A percentile compares a stretch with the other conserved stretches of the same genome.
Evolutionary conservation across 345 rosid species (phyloP).

Genomic region (Stellera chamaejasme): DNA sequence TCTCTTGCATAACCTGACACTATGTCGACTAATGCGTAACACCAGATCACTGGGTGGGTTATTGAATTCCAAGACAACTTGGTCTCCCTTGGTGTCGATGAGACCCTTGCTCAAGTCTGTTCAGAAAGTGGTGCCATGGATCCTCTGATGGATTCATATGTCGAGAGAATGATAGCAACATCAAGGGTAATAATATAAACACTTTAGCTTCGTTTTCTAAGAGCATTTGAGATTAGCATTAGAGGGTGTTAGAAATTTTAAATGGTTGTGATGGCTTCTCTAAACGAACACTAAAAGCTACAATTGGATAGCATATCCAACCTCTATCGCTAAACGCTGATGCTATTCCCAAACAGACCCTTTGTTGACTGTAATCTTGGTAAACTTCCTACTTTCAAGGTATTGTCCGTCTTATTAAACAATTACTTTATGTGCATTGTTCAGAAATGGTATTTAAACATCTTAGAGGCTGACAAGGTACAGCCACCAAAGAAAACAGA

Average conservation of each 20-base stretch:
- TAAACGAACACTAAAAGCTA: no score
- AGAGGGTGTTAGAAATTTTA: no score
- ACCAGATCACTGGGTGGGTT: slow-evolving; percentile 46
- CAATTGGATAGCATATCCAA: no score
- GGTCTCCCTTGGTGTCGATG: slow-evolving; percentile 67
- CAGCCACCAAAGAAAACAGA: slow-evolving; percentile 66
- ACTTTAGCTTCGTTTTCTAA: neutral
- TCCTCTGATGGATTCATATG: slow-evolving; percentile 55
- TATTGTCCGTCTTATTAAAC: no score
- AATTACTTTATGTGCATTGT: no score
- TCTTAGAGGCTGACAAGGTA: slow-evolving; percentile 59
- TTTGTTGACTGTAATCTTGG: no score
- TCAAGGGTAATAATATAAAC: slow-evolving; percentile 10
- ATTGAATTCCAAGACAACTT: slow-evolving; percentile 58
- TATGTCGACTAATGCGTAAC: no score
- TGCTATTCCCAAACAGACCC: no score
- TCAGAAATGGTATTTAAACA: slow-evolving; percentile 58
- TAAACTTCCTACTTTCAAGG: no score
- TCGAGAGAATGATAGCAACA: slow-evolving; percentile 40
- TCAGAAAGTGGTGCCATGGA: slow-evolving; percentile 74
- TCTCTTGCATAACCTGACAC: slow-evolving; percentile 10
- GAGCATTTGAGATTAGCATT: no score
- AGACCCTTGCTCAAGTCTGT: slow-evolving; percentile 64
- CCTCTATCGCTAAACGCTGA: no score
- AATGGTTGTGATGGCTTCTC: no score